These are phyloP conservation scores for Zygnema circumcarinatum DNA, from an alignment of 139 green algal genomes.

Conservation along the genomic window DNA sequence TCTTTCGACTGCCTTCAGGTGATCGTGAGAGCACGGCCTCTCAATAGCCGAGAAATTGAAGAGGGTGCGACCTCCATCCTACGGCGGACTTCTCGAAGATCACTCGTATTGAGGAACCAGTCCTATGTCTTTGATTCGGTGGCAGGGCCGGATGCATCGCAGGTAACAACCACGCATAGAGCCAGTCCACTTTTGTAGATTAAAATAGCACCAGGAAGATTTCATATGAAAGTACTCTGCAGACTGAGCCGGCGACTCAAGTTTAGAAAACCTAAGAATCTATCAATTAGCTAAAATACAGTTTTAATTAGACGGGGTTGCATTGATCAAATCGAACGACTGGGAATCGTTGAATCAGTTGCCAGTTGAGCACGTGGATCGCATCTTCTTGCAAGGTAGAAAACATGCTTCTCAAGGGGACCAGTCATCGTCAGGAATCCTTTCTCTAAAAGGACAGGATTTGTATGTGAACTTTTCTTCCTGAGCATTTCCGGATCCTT, in stretches of 20 bases:
- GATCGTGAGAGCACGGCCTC: conserved; percentile 12
- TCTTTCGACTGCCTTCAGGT: conserved; percentile 14
- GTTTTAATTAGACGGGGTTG: no score
- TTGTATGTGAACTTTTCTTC: no score
- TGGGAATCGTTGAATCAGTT: no score
- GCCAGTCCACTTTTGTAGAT: background rate
- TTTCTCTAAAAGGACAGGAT: no score
- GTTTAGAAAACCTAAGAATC: background rate
- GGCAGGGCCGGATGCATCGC: conserved; percentile 2
- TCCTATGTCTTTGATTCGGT: conserved; percentile 52
- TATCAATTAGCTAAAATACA: background rate
- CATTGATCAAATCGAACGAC: no score
- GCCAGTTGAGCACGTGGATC: no score
- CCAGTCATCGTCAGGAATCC: no score
- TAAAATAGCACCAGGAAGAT: no score
- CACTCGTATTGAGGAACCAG: conserved; percentile 10
- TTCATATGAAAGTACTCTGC: conserved; percentile 1
- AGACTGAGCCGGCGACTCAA: background rate
- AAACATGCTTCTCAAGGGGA: no score
- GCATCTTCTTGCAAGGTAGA: no score
- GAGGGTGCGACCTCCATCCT: background rate
- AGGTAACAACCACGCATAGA: conserved; percentile 29
- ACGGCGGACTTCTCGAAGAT: background rate
- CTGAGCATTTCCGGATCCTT: no score
- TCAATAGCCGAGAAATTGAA: conserved; percentile 25